A percentile compares a stretch with the other conserved stretches of the same genome.
Evolutionary conservation across 1,284 basidiomycete genomes (phyloP).

Genomic region (Leccinum pseudoinsigne): DNA sequence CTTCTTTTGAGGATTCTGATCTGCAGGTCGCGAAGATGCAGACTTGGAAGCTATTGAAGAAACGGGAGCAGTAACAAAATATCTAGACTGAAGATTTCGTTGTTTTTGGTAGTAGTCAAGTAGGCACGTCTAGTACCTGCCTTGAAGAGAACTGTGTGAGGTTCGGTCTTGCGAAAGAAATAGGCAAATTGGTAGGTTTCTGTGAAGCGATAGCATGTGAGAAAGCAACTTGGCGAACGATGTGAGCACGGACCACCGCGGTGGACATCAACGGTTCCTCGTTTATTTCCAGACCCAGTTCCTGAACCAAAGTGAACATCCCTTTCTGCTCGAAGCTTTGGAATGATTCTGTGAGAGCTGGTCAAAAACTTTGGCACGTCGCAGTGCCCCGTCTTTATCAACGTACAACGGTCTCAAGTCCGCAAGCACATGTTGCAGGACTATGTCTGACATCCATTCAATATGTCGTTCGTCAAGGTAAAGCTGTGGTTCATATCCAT

Average conservation of each 20-base stretch:
- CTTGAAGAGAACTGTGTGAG: conserved; percentile 75
- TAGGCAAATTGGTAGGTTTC: conserved; percentile 81
- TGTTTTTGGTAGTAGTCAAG: conserved; percentile 14
- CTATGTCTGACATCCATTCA: conserved; percentile 75
- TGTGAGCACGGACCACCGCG: conserved; percentile 56
- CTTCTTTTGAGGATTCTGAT: conserved; percentile 24
- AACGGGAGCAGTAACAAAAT: conserved; percentile 48
- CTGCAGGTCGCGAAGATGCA: neutral
- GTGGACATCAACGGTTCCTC: conserved; percentile 67
- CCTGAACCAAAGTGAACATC: conserved; percentile 43
- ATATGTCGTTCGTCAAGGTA: conserved; percentile 79
- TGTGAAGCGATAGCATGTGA: conserved; percentile 28
- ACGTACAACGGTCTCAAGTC: conserved; percentile 69
- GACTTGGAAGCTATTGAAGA: conserved; percentile 16
- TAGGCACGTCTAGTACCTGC: conserved; percentile 33
- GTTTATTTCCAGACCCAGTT: conserved; percentile 48
- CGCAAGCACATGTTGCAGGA: conserved; percentile 68
- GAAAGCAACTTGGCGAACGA: neutral
- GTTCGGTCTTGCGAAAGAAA: conserved; percentile 74
- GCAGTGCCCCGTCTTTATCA: conserved; percentile 1
- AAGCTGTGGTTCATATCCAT: conserved; percentile 41
- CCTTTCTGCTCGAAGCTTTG: conserved; percentile 63
- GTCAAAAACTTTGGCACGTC: conserved; percentile 1
- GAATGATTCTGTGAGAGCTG: conserved; percentile 50
- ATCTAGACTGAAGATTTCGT: conserved; percentile 42